Percentiles rank a stretch among this genome's conserved stretches.
phyloP scores from a whole-genome alignment of 2,329 filamentous ascomycete genomes.

The Colletotrichum eremochloae region DNA sequence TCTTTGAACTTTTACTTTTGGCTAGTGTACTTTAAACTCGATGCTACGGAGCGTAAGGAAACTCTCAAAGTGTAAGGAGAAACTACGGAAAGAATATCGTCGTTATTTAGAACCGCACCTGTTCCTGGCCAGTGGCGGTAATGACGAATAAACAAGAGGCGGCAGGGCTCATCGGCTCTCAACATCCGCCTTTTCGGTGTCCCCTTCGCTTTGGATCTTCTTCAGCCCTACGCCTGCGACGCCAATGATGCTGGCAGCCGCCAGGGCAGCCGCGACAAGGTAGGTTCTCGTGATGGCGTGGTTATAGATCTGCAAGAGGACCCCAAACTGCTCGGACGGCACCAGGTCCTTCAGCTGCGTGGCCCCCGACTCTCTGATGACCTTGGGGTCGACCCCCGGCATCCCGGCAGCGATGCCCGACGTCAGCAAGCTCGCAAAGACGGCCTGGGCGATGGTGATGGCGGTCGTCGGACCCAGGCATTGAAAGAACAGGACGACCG shows the following conservation, averaged over 20 bases:
- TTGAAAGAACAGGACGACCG: conserved; percentile 24
- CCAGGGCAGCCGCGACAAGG: conserved; percentile 24
- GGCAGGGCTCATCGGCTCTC: neutral
- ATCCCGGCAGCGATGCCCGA: neutral
- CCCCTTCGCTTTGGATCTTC: conserved; percentile 7
- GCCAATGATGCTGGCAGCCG: conserved; percentile 28
- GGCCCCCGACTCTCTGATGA: conserved; percentile 11
- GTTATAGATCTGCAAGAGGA: conserved; percentile 16
- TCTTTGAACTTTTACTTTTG: neutral
- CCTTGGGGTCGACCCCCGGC: neutral
- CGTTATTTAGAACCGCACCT: no score
- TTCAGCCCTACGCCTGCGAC: conserved; percentile 27
- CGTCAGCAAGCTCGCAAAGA: conserved; percentile 5
- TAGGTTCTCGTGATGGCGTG: conserved; percentile 28
- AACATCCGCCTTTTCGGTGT: neutral
- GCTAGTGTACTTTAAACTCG: neutral
- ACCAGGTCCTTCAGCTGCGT: conserved; percentile 11
- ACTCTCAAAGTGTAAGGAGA: neutral
- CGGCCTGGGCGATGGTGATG: conserved; percentile 23
- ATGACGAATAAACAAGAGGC: no score
- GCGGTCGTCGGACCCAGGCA: conserved; percentile 29
- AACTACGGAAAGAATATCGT: no score
- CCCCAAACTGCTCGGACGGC: neutral
- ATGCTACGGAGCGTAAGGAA: neutral
- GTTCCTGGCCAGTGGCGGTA: neutral